Evolutionary conservation across 495 filamentous ascomycete species (phyloP).

Genomic region (Penicillium cinerascens): DNA sequence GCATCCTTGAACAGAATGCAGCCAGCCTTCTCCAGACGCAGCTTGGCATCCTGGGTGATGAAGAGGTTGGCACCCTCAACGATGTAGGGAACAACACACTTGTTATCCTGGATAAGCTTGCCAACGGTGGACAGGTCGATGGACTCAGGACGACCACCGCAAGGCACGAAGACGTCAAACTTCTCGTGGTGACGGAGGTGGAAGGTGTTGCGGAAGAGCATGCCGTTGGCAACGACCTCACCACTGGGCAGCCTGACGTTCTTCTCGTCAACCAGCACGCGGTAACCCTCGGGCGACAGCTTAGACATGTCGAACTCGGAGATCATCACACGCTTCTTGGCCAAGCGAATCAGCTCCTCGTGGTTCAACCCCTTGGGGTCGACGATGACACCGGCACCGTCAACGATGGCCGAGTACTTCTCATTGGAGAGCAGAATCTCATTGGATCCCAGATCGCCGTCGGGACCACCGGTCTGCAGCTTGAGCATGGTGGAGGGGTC

Average conservation of each 20-base stretch:
- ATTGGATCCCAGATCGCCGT: conserved; percentile 95
- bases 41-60: conserved; percentile 97
- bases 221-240: conserved; percentile 86
- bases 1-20: conserved; percentile 96
- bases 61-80: conserved; percentile 98
- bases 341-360: conserved; percentile 77
- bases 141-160: conserved; percentile 93
- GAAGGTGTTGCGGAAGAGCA: conserved; percentile 93
- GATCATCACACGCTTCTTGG: conserved; percentile 86
- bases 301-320: conserved; percentile 80
- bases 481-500: conserved; percentile 80
- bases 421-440: conserved; percentile 95
- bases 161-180: conserved; percentile 91
- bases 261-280: conserved; percentile 87
- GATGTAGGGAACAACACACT: conserved; percentile 83
- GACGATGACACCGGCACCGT: conserved; percentile 91
- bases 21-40: conserved; percentile 88
- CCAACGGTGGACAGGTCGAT: conserved; percentile 85
- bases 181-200: conserved; percentile 73
- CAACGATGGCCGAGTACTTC: conserved; percentile 88
- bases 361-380: conserved; percentile 87
- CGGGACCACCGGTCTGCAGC: conserved; percentile 95
- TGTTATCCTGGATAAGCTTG: conserved; percentile 80
- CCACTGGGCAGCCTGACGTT: conserved; percentile 82
- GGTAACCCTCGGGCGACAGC: conserved; percentile 82